Conservation (phyloP, 139 green algal genomes). For the Asterochloris sp. region DNA sequence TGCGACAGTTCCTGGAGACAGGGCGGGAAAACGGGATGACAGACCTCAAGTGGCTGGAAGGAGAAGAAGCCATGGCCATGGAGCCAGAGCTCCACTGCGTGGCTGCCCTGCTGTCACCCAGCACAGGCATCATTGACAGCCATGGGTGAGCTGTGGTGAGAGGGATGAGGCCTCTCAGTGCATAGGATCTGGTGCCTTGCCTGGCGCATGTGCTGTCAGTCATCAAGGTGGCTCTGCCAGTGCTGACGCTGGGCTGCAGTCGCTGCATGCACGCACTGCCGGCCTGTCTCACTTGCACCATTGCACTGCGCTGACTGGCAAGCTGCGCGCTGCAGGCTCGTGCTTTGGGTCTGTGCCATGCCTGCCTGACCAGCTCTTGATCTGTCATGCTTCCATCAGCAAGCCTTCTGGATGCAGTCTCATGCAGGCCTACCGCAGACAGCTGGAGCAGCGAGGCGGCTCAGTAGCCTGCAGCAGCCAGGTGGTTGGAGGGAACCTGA, state of each 20-base stretch:
- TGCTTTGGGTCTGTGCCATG: too few relatives aligned
- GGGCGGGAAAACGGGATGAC: slow-evolving; percentile 59
- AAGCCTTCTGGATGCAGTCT: slow-evolving; percentile 30
- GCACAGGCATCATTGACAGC: slow-evolving; percentile 81
- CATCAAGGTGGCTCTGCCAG: neutral
- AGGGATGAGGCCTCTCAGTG: too few relatives aligned
- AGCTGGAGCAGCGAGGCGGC: slow-evolving; percentile 44
- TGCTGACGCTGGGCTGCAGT: too few relatives aligned
- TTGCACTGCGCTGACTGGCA: too few relatives aligned
- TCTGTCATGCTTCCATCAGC: too few relatives aligned
- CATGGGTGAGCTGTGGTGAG: slow-evolving; percentile 39
- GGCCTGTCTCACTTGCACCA: too few relatives aligned
- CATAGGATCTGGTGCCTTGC: too few relatives aligned
- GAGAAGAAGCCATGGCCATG: slow-evolving; percentile 36
- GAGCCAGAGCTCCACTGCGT: slow-evolving; percentile 57
- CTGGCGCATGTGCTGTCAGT: neutral
- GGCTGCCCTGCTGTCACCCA: slow-evolving; percentile 75
- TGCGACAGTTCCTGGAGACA: slow-evolving; percentile 29
- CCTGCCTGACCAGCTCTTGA: too few relatives aligned
- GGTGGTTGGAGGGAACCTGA: slow-evolving; percentile 34
- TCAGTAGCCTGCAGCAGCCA: slow-evolving; percentile 41
- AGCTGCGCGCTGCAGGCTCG: too few relatives aligned
- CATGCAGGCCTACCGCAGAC: slow-evolving; percentile 63
- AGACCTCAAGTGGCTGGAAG: slow-evolving; percentile 61
- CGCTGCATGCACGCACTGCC: too few relatives aligned